Evolutionary conservation across 2,329 filamentous ascomycete genomes (phyloP), one percentile per base, ranked within the genome.

Genomic region (Hypoxylon sp.): DNA sequence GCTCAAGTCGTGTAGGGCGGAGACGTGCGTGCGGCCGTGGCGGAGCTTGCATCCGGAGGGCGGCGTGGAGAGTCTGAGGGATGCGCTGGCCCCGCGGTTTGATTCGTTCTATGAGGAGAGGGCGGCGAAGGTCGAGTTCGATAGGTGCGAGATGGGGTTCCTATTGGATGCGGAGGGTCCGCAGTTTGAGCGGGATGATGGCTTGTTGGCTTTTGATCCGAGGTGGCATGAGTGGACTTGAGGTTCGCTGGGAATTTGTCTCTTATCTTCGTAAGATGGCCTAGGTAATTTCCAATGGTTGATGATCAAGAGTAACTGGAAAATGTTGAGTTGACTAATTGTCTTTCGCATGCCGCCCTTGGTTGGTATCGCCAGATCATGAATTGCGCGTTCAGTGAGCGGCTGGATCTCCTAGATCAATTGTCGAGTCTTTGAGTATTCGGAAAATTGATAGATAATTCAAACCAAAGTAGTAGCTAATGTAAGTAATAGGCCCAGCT

Each of bases 71-170:
- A 81, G 68, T 15, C 70, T 85, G 2, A 69, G 68, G 7, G 81
- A 84, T 44, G 83, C 83, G 2, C 71, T 85, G 50, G 68, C 74
- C 4, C 41, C 70, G 3, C 70, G 69, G 0, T 84, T 78, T 48
- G 82, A 85, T 65, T 56, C 32, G 0, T 84, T 84, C 58, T 85
- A 85, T 54, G 73, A 68, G 4, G 70, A 71, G 11, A 67, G 71
- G 52, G 75, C 57, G 8, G 72, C 74, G 3, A 78, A 76, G 34
- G 79, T 86, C 4, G 72, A 73, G 22, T 86, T 85, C 65, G 75
- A 76, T 1, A 77, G 78, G 24, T 86, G 85, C 67, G 81, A 81
- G 60, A 64, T 78, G 58, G 84, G 84, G 1, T 84, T 86, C 68
- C 77, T 85, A 26, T 41, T 80, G 10, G 77, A 79, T 47, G 80